Conservation (phyloP, 1,139 yeast genomes). For the Chernovozyma sophiae-reginae region DNA sequence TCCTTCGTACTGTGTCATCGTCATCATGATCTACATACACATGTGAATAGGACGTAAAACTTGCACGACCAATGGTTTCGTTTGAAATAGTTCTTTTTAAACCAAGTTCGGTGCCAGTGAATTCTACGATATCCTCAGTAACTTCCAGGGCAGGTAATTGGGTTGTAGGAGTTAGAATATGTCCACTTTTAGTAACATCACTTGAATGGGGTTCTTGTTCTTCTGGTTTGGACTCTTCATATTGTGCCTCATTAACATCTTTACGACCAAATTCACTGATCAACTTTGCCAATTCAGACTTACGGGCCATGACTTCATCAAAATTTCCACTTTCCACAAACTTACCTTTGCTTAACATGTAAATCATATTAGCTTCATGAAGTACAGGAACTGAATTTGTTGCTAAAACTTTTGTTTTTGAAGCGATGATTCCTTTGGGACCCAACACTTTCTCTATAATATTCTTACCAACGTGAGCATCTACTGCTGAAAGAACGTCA, state of each 20-base stretch:
- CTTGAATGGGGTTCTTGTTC: slow-evolving; percentile 4
- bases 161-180: not conserved
- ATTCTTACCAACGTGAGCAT: slow-evolving; percentile 23
- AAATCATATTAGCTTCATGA: slow-evolving; percentile 22
- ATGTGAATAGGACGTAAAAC: slow-evolving; percentile 21
- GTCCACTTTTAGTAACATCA: not conserved
- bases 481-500: slow-evolving; percentile 26
- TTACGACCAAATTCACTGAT: slow-evolving; percentile 15
- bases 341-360: slow-evolving; percentile 18
- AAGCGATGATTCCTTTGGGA: slow-evolving; percentile 20
- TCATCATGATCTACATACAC: slow-evolving; percentile 18
- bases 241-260: slow-evolving; percentile 9
- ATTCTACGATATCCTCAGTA: slow-evolving; percentile 10
- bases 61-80: slow-evolving; percentile 13
- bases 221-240: slow-evolving; percentile 7
- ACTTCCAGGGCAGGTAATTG: not conserved
- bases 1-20: slow-evolving; percentile 11
- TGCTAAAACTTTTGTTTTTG: slow-evolving; percentile 25
- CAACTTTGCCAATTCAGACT: slow-evolving; percentile 13
- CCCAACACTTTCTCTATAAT: slow-evolving; percentile 20
- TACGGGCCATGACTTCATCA: slow-evolving; percentile 12
- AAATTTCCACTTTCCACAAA: slow-evolving; percentile 23
- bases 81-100: slow-evolving; percentile 9
- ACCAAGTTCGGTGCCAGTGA: slow-evolving; percentile 9
- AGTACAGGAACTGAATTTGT: slow-evolving; percentile 26